Percentiles rank a stretch among this genome's conserved stretches.
These are phyloP conservation scores for Umbelopsis sp. DNA, from an alignment of 192 early-diverging fungal species.

Conservation along the genomic window DNA sequence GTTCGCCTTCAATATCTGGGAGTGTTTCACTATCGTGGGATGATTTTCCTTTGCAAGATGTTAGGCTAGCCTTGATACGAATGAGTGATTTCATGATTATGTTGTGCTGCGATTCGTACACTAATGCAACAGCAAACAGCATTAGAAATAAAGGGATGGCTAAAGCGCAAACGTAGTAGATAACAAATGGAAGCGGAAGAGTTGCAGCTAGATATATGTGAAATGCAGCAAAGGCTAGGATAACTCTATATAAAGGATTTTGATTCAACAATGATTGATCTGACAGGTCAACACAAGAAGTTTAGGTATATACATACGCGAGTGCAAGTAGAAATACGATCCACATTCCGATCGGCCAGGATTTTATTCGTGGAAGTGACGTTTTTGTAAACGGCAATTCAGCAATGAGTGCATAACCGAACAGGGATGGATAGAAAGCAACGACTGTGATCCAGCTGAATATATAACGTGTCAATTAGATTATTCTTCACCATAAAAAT, in stretches of 20 bases:
- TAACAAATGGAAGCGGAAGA: slow-evolving; percentile 40
- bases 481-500: neutral
- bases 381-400: slow-evolving; percentile 71
- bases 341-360: slow-evolving; percentile 71
- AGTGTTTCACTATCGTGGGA: neutral
- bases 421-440: slow-evolving; percentile 46
- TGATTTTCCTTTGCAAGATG: neutral
- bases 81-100: neutral
- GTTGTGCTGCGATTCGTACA: slow-evolving; percentile 33
- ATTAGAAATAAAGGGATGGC: slow-evolving; percentile 46
- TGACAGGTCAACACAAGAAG: neutral
- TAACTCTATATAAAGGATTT: slow-evolving; percentile 27
- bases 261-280: neutral
- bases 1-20: neutral
- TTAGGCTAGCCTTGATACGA: neutral
- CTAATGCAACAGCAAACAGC: slow-evolving; percentile 28
- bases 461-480: neutral
- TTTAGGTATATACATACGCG: slow-evolving; percentile 28
- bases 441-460: slow-evolving; percentile 39
- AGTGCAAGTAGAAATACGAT: slow-evolving; percentile 59
- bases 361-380: slow-evolving; percentile 59
- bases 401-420: slow-evolving; percentile 58
- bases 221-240: slow-evolving; percentile 63
- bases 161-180: slow-evolving; percentile 48
- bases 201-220: slow-evolving; percentile 50